Evolutionary conservation across 345 rosid genomes (phyloP), one percentile per base, ranked within the genome.

Genomic region (Boechera stricta): DNA sequence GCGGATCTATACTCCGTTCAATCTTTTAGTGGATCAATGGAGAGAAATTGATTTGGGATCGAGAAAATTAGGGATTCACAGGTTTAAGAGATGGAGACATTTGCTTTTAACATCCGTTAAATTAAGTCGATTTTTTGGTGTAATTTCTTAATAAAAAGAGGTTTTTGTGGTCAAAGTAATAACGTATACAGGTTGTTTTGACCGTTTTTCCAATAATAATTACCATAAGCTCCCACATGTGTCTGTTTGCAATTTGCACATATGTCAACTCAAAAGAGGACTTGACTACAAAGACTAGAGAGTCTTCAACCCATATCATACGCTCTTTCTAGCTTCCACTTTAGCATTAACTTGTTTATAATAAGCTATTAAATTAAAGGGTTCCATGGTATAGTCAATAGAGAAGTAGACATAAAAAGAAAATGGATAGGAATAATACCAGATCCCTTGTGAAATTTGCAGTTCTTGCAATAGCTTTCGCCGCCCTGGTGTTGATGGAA

Each of bases 241-340:
- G 10, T 62, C 18, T 9, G n/a, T 10, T 41, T 10, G 6, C 42
- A 31, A 32, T 6, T 33, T 33, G 32, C 16, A 33, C 32, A 32
- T 12, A 33, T 64, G 58, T 57, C 42, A 60, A 35, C 38, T 72
- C 58, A 48, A 48, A 53, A 36, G 61, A 61, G 61, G 61, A 72
- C 52, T 38, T 52, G 53, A 62, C 61, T n/a, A 28, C 32, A 44
- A 72, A 67, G 60, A 53, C 61, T 39, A 36, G 41, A 60, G 69
- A 72, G 62, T 73, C 52, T 38, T n/a, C 32, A 66, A 29, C 69
- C 69, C 76, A 72, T 5, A 41, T 49, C 68, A 49, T 32, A 73
- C 70, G 44, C 10, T 53, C 47, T 18, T 7, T 31, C 65, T 42
- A 48, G 28, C 53, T 49, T 38, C 9, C 12, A 16, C 42, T 49